Conservation (phyloP, 2,329 filamentous ascomycete species). For the Colletotrichum plurivorum region DNA sequence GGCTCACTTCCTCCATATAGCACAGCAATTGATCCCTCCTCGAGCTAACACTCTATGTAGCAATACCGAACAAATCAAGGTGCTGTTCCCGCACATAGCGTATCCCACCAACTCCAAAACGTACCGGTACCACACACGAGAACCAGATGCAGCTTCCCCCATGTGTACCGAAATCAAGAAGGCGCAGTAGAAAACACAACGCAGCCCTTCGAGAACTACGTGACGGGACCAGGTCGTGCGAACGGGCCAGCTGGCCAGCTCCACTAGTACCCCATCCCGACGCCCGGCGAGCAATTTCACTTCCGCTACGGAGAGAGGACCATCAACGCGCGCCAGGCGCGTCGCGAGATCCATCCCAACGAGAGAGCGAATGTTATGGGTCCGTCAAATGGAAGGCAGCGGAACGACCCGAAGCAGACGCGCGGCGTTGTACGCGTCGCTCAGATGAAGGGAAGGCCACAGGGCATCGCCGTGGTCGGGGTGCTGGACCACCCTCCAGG, state of each 20-base stretch:
- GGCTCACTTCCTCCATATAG: background rate
- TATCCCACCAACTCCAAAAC: background rate
- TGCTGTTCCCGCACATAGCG: background rate
- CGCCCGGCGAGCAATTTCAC: background rate
- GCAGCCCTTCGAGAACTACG: background rate
- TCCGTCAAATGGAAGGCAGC: background rate
- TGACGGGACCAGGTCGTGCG: background rate
- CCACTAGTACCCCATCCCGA: background rate
- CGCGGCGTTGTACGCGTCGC: conserved; percentile 7
- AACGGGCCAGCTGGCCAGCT: background rate
- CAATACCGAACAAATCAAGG: background rate
- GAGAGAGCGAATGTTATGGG: background rate
- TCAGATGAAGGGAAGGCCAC: background rate
- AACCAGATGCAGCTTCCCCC: background rate
- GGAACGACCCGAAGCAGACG: background rate
- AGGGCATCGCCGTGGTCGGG: background rate
- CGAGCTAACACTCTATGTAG: background rate
- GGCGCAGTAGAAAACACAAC: background rate
- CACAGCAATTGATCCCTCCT: background rate
- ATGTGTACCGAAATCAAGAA: background rate
- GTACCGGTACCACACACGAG: background rate
- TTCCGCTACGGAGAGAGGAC: background rate
- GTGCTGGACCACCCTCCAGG: background rate
- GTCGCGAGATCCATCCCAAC: background rate
- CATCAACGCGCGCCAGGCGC: background rate